Conservation (phyloP, 73 alveolate genomes). For the Paramecium octaurelia region DNA sequence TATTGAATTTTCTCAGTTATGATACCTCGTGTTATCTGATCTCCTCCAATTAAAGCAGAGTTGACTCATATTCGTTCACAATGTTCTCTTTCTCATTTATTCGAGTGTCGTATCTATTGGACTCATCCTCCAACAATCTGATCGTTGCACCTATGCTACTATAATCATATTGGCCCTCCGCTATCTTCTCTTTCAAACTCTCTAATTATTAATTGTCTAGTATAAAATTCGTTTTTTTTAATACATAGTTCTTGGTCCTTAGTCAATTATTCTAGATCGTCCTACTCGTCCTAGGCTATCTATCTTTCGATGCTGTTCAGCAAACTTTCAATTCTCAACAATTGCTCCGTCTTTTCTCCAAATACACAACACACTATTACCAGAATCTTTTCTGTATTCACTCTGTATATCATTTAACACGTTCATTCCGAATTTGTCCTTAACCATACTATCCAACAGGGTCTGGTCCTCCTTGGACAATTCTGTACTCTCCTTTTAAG, state of each 20-base stretch:
- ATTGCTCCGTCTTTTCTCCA: background rate
- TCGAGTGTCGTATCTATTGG: background rate
- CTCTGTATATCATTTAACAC: background rate
- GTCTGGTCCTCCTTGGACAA: background rate
- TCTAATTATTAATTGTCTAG: background rate
- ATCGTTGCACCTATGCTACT: background rate
- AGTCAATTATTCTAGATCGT: background rate
- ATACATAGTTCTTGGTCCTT: slow-evolving; percentile 4
- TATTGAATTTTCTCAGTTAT: no score
- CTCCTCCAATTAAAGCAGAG: background rate
- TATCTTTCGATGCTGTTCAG: background rate
- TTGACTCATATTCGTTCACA: background rate
- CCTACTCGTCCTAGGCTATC: background rate
- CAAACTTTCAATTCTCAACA: background rate
- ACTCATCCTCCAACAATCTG: background rate
- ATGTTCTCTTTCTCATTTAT: background rate
- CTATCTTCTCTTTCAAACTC: background rate
- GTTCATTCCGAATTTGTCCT: background rate
- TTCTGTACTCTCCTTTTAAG: background rate
- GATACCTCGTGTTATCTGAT: slow-evolving; percentile 6
- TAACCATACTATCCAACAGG: background rate
- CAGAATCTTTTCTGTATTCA: background rate
- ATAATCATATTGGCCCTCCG: background rate
- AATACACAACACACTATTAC: background rate
- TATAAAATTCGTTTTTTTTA: slow-evolving; percentile 1